A percentile compares a stretch with the other conserved stretches of the same genome.
These are phyloP conservation scores for Halenospora varia DNA, from an alignment of 495 filamentous ascomycete species.

Conservation along the genomic window DNA sequence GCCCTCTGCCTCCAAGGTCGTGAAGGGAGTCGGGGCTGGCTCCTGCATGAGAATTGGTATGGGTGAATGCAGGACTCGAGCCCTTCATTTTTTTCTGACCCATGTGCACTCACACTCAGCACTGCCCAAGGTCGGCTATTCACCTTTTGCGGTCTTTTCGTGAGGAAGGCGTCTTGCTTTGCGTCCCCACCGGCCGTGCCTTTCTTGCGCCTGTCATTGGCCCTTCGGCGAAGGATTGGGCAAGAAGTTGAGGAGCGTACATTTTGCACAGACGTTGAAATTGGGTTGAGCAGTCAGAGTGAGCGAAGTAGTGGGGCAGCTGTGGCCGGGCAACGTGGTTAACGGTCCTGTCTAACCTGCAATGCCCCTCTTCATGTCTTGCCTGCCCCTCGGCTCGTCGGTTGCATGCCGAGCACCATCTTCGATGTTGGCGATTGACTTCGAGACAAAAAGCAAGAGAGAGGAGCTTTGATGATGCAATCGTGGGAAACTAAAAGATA, in stretches of 20 bases:
- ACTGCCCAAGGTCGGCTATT: not conserved
- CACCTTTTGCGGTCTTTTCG: constrained; percentile 1
- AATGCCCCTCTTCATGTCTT: not conserved
- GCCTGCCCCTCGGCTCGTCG: not conserved
- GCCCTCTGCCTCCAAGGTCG: not conserved
- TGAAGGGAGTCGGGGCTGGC: not conserved
- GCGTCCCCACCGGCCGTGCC: not conserved
- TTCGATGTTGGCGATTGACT: no score
- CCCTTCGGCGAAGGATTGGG: not conserved
- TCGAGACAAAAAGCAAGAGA: not conserved
- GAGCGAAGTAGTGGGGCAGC: not conserved
- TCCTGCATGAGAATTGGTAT: constrained; percentile 1
- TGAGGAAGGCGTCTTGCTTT: not conserved
- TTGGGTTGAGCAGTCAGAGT: constrained; percentile 5
- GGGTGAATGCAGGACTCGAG: constrained; percentile 1
- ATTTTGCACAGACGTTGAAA: constrained; percentile 19
- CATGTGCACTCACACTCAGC: no score
- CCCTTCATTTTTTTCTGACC: not conserved
- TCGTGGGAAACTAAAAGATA: no score
- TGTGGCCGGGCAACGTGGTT: not conserved
- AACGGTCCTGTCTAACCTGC: not conserved
- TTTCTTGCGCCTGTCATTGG: not conserved
- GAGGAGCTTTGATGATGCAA: no score
- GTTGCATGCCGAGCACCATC: no score
- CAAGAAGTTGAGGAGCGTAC: not conserved